phyloP scores from a whole-genome alignment of 352 stramenopile species.

The Phytophthora brassicae region DNA sequence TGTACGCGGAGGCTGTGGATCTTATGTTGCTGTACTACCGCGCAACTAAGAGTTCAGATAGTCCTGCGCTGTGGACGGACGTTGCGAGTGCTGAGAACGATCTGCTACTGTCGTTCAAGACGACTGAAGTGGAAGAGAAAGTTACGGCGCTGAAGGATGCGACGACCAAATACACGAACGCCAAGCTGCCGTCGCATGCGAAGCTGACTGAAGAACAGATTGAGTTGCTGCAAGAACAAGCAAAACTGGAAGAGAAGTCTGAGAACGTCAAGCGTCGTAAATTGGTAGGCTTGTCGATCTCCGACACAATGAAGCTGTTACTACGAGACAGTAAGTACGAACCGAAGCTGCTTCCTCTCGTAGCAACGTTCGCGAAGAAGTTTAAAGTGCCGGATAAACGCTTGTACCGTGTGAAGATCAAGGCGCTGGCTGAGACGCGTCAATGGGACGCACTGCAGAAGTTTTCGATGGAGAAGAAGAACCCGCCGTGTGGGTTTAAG shows the following conservation, averaged over 20 bases:
- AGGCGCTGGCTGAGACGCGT: constrained; percentile 76
- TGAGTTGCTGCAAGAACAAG: constrained; percentile 86
- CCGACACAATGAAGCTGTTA: constrained; percentile 84
- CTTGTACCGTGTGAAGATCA: constrained; percentile 91
- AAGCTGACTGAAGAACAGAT: constrained; percentile 87
- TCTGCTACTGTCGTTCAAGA: constrained; percentile 71
- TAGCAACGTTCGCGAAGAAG: constrained; percentile 77
- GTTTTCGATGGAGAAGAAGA: constrained; percentile 88
- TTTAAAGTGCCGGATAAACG: constrained; percentile 92
- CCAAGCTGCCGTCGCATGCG: constrained; percentile 60
- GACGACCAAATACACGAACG: constrained; percentile 60
- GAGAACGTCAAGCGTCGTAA: constrained; percentile 81
- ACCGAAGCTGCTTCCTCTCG: constrained; percentile 70
- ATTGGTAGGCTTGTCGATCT: constrained; percentile 84
- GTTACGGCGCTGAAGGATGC: constrained; percentile 66
- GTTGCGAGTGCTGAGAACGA: constrained; percentile 71
- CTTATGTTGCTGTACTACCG: constrained; percentile 83
- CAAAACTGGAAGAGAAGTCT: constrained; percentile 76
- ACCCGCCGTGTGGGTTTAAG: constrained; percentile 82
- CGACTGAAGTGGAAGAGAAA: constrained; percentile 66
- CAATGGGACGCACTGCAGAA: constrained; percentile 90
- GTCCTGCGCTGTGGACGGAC: constrained; percentile 65
- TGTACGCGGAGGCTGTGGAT: constrained; percentile 74
- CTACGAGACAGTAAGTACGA: constrained; percentile 82
- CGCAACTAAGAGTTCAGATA: constrained; percentile 61